These are phyloP conservation scores for Linum trigynum DNA, from an alignment of 345 rosid genomes.

Conservation along the genomic window DNA sequence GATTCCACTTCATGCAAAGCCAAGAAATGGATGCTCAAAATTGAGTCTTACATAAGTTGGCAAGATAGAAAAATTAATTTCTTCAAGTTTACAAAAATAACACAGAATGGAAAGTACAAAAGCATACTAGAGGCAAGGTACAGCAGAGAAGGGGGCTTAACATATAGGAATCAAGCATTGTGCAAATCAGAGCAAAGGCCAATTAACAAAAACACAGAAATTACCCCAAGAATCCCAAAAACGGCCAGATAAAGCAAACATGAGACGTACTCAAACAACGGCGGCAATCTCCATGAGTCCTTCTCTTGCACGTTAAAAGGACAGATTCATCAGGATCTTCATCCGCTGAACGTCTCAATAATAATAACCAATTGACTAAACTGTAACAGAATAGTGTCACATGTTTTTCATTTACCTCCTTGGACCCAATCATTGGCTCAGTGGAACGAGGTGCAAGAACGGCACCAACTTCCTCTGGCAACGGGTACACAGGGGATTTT, in stretches of 20 bases:
- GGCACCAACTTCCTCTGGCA: conserved; percentile 26
- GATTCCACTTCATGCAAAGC: no score
- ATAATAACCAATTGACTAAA: not conserved
- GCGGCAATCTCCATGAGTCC: conserved; percentile 25
- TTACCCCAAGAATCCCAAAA: conserved; percentile 81
- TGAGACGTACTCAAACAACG: conserved; percentile 39
- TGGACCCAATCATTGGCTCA: conserved; percentile 30
- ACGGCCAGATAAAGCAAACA: conserved; percentile 54
- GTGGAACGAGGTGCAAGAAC: conserved; percentile 37
- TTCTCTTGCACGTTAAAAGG: conserved; percentile 23
- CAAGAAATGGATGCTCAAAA: no score
- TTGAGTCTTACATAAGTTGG: no score
- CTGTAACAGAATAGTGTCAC: conserved; percentile 15
- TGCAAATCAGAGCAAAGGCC: not conserved
- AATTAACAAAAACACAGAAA: not conserved
- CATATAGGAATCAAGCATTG: not conserved
- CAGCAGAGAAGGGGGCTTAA: not conserved
- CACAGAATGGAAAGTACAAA: no score
- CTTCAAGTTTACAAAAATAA: no score
- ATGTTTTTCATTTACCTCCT: conserved; percentile 20
- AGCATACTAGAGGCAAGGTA: not conserved
- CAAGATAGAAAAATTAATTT: no score
- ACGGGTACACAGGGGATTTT: conserved; percentile 22
- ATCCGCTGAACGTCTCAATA: not conserved
- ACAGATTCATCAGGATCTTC: not conserved